Evolutionary conservation across 176 grass and related monocot genomes (phyloP), one percentile per base, ranked within the genome.

Genomic region (Aegilops sharonensis): DNA sequence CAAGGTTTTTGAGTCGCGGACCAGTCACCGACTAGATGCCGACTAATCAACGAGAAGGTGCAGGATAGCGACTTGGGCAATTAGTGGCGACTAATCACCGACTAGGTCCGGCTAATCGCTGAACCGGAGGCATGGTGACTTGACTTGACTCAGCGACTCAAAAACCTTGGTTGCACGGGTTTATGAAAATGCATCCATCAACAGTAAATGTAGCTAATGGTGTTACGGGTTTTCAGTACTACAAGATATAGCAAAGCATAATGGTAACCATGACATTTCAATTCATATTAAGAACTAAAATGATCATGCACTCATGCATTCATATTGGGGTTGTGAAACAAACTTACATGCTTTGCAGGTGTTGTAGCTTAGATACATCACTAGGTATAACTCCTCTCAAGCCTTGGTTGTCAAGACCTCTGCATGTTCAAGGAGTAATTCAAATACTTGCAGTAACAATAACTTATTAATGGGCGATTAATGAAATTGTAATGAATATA

Each of bases 331-430:
- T 64, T 85, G 18, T 13, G 66, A n/a, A 20, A 78, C 36, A 62
- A 87, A 90, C 97, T 87, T 39, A 99, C 97, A 96, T 94, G 89
- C 48, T 96, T 85, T 96, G 87, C 29, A 99, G 85, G 88, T 99
- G 87, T 78, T 86, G 87, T 66, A 99, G 80, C 81, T 96, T 87
- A 73, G 89, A 89, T 83, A 96, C 87, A 23, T 94, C 97, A 60
- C 85, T 75, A 32, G 92, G 90, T 88, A 99, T 90, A 75, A 94
- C 77, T 66, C 97, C 97, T 68, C 61, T 90, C 77, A 99, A 90
- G 75, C 97, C 97, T 87, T 99, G 97, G 90, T 96, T 94, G 73
- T 99, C 94, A 56, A 99, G 94, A 79, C 94, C 97, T 77, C 97
- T 99, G 88, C 80, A 90, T 24, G 86, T 84, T 87, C 78, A 82